Percentiles rank a stretch among this genome's conserved stretches.
These are phyloP conservation scores for Eutrema heterophyllum DNA, from an alignment of 345 rosid genomes.

Conservation along the genomic window DNA sequence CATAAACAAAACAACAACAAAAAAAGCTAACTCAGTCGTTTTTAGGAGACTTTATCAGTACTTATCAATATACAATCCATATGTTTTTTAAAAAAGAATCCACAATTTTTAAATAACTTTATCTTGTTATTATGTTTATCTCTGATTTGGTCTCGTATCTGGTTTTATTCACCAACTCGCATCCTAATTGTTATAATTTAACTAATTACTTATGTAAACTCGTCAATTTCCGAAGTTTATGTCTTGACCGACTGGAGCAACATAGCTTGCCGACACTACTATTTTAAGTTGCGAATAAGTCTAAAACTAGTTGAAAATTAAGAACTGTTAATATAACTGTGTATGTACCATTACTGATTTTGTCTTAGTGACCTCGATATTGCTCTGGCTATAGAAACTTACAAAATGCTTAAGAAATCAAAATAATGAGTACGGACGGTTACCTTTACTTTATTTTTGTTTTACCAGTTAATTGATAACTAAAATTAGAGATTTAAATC, in stretches of 20 bases:
- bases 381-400: background rate
- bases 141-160: background rate
- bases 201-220: background rate
- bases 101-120: background rate
- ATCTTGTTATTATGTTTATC: background rate
- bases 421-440: background rate
- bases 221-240: background rate
- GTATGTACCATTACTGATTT: background rate
- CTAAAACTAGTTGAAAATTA: background rate
- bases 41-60: background rate
- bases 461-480: background rate
- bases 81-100: background rate
- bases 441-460: background rate
- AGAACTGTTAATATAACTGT: background rate
- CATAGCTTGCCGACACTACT: conserved; percentile 68
- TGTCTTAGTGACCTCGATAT: background rate
- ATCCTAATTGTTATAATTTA: background rate
- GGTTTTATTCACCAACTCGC: background rate
- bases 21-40: background rate
- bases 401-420: background rate
- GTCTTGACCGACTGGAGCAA: background rate
- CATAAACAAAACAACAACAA: background rate
- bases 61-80: background rate
- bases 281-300: conserved; percentile 2
- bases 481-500: background rate